Base-by-base conservation (phyloP, 495 filamentous ascomycete species). In the Aspergillus sclerotioniger region DNA sequence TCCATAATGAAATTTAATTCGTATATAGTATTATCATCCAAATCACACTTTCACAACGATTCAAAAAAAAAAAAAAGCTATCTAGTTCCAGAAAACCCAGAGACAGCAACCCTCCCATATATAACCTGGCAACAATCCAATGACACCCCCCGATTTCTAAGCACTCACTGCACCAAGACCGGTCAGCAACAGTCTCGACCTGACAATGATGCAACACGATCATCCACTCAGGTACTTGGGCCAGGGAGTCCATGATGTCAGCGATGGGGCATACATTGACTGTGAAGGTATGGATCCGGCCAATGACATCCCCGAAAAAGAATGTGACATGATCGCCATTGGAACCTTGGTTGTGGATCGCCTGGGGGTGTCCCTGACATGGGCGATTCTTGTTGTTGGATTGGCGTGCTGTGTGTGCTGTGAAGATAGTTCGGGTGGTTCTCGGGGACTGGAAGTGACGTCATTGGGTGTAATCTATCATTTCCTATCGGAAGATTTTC, bases 191-290 rank as follows among this genome's bases (percentile, higher is more conserved):
- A 50, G 28, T 41, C 37, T 41, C 8, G 37, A n/a, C 37, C 13
- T n/a, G 37, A 41, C 33, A 41, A 50, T 50, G 47, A 50, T 50
- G 47, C 47, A 50, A 50, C 17, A 31, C 21, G 20, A 49, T 49
- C 46, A 28, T 28, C 46, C 20, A 29, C 21, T 50, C 21, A 49
- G 9, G 46, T 19, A 6, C 45, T 39, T 6, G 10, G 17, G 45
- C 17, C 46, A 49, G 20, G 46, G 2, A 44, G 41, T 25, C 20
- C 46, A 49, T 49, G 46, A 49, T 49, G 46, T 49, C 46, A 49
- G 2, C 20, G 46, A 49, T 20, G 44, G 44, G 10, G 17, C 16
- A 15, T 21, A 8, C 44, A 48, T 15, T 15, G n/a, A 48, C 45
- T 10, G 1, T 35, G 37, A n/a, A 41, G 13, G 8, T 37, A 3